Base-by-base conservation (phyloP, 2,329 filamentous ascomycete genomes). In the Elsinoe fawcettii region DNA sequence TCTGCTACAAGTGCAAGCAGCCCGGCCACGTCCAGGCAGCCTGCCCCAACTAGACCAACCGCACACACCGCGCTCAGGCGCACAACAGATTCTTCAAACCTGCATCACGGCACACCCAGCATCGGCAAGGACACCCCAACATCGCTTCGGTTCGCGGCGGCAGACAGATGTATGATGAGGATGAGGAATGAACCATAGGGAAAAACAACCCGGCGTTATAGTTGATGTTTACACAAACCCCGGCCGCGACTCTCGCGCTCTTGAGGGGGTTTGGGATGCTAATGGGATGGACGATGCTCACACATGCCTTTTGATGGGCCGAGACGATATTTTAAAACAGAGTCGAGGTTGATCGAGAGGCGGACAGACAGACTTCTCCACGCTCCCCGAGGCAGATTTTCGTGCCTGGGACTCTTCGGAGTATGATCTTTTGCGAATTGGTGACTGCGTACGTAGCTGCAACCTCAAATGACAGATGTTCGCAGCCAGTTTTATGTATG, bases 1-100 rank as follows among this genome's bases (percentile, higher is more conserved):
- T 96, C 72, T 99, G 93, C 86, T 99, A 99, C 84, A 95, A 95
- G 81, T 97, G 84, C 81, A 84, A 84, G 77, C 80, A 86, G 74
- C 81, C 84, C 65, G 91, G 92, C 67, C 92, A 96, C 77, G 87
- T 97, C 72, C 92, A 96, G 83, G 84, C 88, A 67, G 84, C 88
- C 69, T 99, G 93, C 86, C 89, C 92, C 69, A 90, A 87, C 80
- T 88, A 87, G 75, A 67, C 58, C 39, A 46, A 32, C 46, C 27
- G 34, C 25, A 32, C 46, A 16, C 8, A 51, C 25, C 14, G 46
- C 46, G 46, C 25, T 46, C 23, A 12, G 41, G 41, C 41, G 41
- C 51, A 54, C 34, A 55, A 43, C 51, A 32, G 36, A 55, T 30
- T 55, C 36, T 36, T 43, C 51, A 41, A 23, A 41, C 54, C 39